phyloP scores from a whole-genome alignment of 345 rosid species.

The Draba incana region DNA sequence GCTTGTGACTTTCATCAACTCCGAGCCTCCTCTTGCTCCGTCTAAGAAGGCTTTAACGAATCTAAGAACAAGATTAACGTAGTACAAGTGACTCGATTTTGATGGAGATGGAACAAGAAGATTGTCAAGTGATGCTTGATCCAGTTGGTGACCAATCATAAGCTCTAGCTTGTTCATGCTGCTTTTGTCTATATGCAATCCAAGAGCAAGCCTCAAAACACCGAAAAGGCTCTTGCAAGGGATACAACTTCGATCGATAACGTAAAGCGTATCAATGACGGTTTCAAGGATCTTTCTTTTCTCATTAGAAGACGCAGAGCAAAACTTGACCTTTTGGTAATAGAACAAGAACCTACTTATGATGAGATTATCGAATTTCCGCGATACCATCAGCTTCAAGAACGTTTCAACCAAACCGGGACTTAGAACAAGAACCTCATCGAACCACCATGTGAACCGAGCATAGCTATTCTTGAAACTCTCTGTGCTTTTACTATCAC shows the following conservation, averaged over 20 bases:
- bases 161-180: constrained; percentile 65
- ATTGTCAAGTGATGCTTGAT: constrained; percentile 81
- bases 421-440: constrained; percentile 62
- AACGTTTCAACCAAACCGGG: constrained; percentile 49
- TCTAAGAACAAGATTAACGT: constrained; percentile 74
- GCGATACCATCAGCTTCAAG: constrained; percentile 56
- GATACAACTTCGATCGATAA: constrained; percentile 59
- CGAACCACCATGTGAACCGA: constrained; percentile 79
- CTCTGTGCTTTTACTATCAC: constrained; percentile 83
- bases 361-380: constrained; percentile 59
- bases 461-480: constrained; percentile 67
- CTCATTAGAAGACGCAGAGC: constrained; percentile 46
- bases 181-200: constrained; percentile 51
- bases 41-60: constrained; percentile 63
- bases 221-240: constrained; percentile 78
- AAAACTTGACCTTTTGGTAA: constrained; percentile 76
- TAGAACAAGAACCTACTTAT: constrained; percentile 71
- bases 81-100: constrained; percentile 59
- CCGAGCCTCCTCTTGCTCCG: constrained; percentile 41
- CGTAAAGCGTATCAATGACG: constrained; percentile 55
- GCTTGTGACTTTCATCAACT: constrained; percentile 59
- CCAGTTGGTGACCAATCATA: constrained; percentile 80
- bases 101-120: constrained; percentile 77
- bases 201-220: constrained; percentile 58
- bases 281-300: constrained; percentile 57